Conservation (phyloP, 306 rosid species). For the Lathyrus oleraceus region DNA sequence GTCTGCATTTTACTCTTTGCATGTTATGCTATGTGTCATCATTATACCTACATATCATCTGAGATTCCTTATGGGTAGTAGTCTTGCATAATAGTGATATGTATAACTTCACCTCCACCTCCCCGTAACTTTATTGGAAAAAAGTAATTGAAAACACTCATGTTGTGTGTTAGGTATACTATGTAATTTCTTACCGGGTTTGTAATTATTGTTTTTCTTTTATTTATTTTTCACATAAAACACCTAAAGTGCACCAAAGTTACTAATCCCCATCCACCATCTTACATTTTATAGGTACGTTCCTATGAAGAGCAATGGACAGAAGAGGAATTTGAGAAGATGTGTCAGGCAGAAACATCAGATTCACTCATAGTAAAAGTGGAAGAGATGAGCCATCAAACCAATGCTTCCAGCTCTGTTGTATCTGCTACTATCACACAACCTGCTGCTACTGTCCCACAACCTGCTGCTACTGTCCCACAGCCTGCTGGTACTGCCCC, state of each 20-base stretch:
- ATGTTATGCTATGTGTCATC: background rate
- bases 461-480: constrained; percentile 39
- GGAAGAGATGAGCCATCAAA: constrained; percentile 41
- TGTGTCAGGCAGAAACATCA: constrained; percentile 83
- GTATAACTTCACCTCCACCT: background rate
- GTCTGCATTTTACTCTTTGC: background rate
- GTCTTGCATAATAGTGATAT: constrained; percentile 4
- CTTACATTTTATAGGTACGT: constrained; percentile 66
- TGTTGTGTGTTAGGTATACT: constrained; percentile 13
- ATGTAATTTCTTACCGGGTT: constrained; percentile 13
- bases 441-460: constrained; percentile 41
- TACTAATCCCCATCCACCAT: background rate
- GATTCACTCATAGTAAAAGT: constrained; percentile 64
- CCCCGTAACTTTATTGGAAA: background rate
- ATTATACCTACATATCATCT: background rate
- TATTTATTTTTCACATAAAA: no score
- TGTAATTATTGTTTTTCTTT: no score
- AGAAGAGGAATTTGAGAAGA: constrained; percentile 96
- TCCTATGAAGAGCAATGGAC: constrained; percentile 99
- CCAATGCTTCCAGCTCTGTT: constrained; percentile 48
- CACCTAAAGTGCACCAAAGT: no score
- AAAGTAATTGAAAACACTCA: constrained; percentile 11
- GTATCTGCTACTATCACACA: constrained; percentile 48
- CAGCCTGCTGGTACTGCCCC: constrained; percentile 43
- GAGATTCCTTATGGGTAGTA: background rate